phyloP scores from a whole-genome alignment of 1,284 basidiomycete genomes.

The Afroboletus lepidellus region DNA sequence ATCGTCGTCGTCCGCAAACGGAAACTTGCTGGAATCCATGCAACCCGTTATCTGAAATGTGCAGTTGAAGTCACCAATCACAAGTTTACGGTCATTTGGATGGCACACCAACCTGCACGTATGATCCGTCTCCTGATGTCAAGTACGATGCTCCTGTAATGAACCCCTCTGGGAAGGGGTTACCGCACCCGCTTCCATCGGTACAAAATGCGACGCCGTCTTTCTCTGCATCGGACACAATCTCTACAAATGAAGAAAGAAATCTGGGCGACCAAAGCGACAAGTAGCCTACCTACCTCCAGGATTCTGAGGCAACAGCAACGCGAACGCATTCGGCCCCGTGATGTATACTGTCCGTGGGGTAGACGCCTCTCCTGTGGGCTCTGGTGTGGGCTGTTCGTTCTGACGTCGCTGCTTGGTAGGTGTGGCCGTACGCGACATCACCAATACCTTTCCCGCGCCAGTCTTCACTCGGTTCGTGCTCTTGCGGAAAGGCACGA shows the following conservation, averaged over 20 bases:
- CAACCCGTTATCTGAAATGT: constrained; percentile 47
- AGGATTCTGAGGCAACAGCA: constrained; percentile 38
- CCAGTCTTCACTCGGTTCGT: background rate
- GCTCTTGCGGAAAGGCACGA: background rate
- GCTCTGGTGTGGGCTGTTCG: constrained; percentile 43
- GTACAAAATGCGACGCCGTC: constrained; percentile 43
- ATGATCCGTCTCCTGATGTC: constrained; percentile 41
- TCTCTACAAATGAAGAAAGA: constrained; percentile 28
- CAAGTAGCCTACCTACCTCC: constrained; percentile 33
- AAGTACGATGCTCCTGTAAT: constrained; percentile 41
- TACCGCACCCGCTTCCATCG: constrained; percentile 31
- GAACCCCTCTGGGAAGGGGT: constrained; percentile 39
- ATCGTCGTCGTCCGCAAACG: constrained; percentile 38
- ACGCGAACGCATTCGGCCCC: constrained; percentile 37
- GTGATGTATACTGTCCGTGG: constrained; percentile 43
- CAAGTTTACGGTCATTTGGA: background rate
- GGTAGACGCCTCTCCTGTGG: constrained; percentile 41
- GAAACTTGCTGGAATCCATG: constrained; percentile 40
- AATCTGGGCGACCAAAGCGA: background rate
- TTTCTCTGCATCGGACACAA: constrained; percentile 44
- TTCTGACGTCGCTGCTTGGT: constrained; percentile 29
- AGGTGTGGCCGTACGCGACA: constrained; percentile 10
- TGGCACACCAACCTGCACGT: constrained; percentile 40
- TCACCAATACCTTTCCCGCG: background rate
- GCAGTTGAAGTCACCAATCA: background rate